phyloP scores from a whole-genome alignment of 768 basidiomycete genomes.

The Kwoniella heveanensis region DNA sequence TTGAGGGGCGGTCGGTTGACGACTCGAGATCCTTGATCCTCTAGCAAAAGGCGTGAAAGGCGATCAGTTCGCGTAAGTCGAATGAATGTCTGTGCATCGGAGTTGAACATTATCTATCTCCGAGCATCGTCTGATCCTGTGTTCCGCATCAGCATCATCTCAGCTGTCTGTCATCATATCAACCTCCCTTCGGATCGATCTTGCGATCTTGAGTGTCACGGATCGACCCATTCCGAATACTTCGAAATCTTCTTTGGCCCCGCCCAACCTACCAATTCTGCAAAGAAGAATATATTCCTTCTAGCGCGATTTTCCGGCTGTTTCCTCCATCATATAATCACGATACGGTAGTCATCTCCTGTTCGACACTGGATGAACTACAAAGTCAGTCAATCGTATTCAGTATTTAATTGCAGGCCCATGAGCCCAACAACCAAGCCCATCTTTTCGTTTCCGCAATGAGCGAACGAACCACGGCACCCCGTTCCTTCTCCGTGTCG shows the following conservation, averaged over 20 bases:
- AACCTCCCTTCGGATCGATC: not conserved
- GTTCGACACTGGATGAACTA: too few species aligned
- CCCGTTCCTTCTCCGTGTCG: conserved; percentile 18
- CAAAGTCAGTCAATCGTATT: too few species aligned
- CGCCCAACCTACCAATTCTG: not conserved
- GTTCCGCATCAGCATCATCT: too few species aligned
- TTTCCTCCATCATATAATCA: not conserved
- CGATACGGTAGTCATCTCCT: too few species aligned
- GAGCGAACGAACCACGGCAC: conserved; percentile 2
- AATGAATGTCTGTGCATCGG: conserved; percentile 3
- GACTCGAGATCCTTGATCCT: too few species aligned
- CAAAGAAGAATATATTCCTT: not conserved
- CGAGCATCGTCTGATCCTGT: not conserved
- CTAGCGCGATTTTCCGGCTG: not conserved
- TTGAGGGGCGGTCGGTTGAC: too few species aligned
- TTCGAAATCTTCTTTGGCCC: not conserved
- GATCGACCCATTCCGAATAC: not conserved
- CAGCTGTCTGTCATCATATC: not conserved
- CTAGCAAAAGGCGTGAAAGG: too few species aligned
- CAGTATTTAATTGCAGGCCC: not conserved
- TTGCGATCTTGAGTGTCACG: not conserved
- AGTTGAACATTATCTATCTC: not conserved
- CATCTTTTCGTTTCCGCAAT: not conserved
- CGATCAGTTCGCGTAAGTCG: too few species aligned
- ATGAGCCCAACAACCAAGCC: not conserved